These are phyloP conservation scores for Aethionema arabicum DNA, from an alignment of 345 rosid genomes.

Conservation along the genomic window DNA sequence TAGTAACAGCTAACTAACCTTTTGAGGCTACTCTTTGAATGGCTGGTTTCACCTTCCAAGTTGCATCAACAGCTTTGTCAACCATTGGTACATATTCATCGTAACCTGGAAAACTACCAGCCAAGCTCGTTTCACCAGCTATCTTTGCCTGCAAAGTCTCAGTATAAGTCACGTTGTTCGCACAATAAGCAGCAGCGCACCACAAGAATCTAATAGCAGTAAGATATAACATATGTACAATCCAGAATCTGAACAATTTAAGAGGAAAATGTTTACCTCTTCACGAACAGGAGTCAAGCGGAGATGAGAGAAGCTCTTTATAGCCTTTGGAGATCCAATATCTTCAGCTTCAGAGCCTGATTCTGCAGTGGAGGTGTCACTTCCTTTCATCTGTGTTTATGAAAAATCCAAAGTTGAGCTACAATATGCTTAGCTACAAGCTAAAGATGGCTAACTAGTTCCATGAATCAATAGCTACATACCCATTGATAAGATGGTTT, in stretches of 20 bases:
- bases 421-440: background rate
- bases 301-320: constrained; percentile 80
- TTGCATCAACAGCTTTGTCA: constrained; percentile 90
- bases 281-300: constrained; percentile 96
- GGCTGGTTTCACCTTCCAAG: constrained; percentile 72
- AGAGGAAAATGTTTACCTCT: constrained; percentile 47
- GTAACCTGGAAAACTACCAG: constrained; percentile 70
- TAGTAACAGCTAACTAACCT: constrained; percentile 46
- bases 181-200: background rate
- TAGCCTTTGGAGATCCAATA: constrained; percentile 87
- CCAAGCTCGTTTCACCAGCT: constrained; percentile 63
- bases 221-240: constrained; percentile 6
- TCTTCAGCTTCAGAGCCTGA: constrained; percentile 99
- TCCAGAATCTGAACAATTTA: constrained; percentile 1
- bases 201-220: background rate
- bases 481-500: constrained; percentile 82
- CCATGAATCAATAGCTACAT: constrained; percentile 4
- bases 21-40: constrained; percentile 52
- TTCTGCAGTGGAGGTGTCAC: constrained; percentile 98
- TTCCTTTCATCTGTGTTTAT: constrained; percentile 70
- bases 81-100: constrained; percentile 99
- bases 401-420: constrained; percentile 8
- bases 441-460: constrained; percentile 2
- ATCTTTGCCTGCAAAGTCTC: constrained; percentile 63
- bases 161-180: background rate